phyloP scores from a whole-genome alignment of 306 rosid species.

The Acacia crassicarpa region DNA sequence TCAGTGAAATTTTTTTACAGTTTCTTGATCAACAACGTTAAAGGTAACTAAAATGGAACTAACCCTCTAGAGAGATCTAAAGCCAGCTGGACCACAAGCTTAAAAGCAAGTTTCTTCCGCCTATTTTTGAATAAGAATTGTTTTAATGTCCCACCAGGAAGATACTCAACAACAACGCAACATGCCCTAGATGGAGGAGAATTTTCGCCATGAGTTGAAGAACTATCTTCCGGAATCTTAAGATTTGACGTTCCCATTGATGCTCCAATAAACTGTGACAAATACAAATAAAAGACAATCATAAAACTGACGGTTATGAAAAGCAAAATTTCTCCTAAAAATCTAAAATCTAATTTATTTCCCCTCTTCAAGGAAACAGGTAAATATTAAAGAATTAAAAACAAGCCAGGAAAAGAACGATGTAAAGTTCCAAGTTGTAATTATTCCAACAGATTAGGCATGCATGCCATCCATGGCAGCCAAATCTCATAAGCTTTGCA shows the following conservation, averaged over 20 bases:
- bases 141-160: conserved; percentile 85
- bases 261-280: conserved; percentile 82
- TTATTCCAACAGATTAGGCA: not conserved
- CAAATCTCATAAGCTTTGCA: conserved; percentile 4
- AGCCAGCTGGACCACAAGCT: conserved; percentile 78
- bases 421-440: not conserved
- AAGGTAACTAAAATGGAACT: conserved; percentile 22
- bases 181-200: conserved; percentile 76
- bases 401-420: not conserved
- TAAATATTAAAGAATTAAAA: not conserved
- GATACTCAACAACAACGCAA: conserved; percentile 82
- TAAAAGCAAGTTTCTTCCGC: conserved; percentile 70
- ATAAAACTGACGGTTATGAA: not conserved
- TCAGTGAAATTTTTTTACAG: not conserved
- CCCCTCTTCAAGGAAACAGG: not conserved
- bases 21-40: not conserved
- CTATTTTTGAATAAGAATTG: conserved; percentile 64
- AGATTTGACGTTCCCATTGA: conserved; percentile 87
- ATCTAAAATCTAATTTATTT: conserved; percentile 1
- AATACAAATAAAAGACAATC: conserved; percentile 23
- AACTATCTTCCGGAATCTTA: conserved; percentile 58
- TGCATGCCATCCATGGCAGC: not conserved
- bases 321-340: conserved; percentile 7
- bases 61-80: conserved; percentile 90
- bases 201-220: conserved; percentile 36